Base-by-base conservation (phyloP, 208 protist genomes). In the Leishmania aethiopica region DNA sequence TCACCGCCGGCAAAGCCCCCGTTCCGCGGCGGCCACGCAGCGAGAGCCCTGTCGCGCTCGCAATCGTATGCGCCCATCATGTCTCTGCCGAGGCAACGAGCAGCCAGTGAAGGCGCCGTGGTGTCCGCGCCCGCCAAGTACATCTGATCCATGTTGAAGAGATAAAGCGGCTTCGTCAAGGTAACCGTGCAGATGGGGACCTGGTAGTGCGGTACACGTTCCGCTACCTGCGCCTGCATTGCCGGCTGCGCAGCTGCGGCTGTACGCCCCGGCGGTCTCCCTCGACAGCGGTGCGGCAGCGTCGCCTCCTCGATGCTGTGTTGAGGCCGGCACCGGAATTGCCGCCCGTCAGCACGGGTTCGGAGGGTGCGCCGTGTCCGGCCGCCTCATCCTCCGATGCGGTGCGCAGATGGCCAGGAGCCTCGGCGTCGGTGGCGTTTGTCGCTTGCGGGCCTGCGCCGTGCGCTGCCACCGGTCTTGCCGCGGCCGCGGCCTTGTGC, bases 71-170 rank as follows among this genome's bases (percentile, higher is more conserved):
- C 69, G 69, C 17, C 69, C 42, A 49, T 19, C 69, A 7, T 15
- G 3, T 10, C 42, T 19, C n/a, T 53, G 3, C 45, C 69, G 22
- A 74, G 45, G 8, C 2, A 13, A 35, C 35, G 10, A 28, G 45
- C 69, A 45, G 40, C 22, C 40, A 74, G 69, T 53, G 69, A 13
- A 55, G 69, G 55, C 28, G 55, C 22, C 6, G 69, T 8, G 11
- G 42, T 22, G 69, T 45, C 69, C 7, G 22, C 42, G 0, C 62
- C 51, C 19, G 32, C 40, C 72, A 76, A 59, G 28, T 37, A 82
- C 85, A 94, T 89, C 79, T 94, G 91, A 51, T 92, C 88, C 66
- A 86, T 42, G 78, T 94, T 94, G 75, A 82, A 89, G 19, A 92
- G 28, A 69, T 84, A 86, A 15, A 92, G 69, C 10, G 84, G 87